Conservation (phyloP, 2,329 filamentous ascomycete genomes). For the Botryotinia narcissicola region DNA sequence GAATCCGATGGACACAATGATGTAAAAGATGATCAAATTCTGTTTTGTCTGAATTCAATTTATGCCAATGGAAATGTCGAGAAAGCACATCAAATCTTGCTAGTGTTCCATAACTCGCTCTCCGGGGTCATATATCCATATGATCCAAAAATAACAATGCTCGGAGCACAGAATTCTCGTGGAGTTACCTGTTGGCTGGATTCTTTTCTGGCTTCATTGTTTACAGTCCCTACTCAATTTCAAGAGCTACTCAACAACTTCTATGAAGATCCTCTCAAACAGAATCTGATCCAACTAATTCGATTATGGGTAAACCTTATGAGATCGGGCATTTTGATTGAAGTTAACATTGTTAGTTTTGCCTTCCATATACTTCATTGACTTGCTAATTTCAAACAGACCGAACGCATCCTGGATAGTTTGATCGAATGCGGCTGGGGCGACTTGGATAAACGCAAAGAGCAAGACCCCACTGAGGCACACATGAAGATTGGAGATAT, state of each 20-base stretch:
- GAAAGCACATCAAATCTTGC: constrained; percentile 71
- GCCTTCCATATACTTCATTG: background rate
- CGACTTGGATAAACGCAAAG: constrained; percentile 71
- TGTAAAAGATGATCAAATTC: constrained; percentile 60
- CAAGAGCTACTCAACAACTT: constrained; percentile 77
- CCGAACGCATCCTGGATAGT: constrained; percentile 76
- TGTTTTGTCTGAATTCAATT: constrained; percentile 58
- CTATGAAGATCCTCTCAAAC: constrained; percentile 68
- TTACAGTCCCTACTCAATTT: constrained; percentile 83
- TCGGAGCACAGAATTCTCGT: constrained; percentile 82
- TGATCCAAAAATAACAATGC: constrained; percentile 66
- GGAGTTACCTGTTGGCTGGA: constrained; percentile 95
- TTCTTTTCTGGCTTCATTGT: constrained; percentile 91
- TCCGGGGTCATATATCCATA: constrained; percentile 76
- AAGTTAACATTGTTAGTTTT: constrained; percentile 70
- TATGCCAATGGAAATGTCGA: constrained; percentile 69
- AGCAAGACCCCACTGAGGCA: constrained; percentile 94
- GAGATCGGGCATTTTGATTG: constrained; percentile 79
- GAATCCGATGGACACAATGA: constrained; percentile 51
- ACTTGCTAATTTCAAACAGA: constrained; percentile 49
- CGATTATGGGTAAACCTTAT: constrained; percentile 93
- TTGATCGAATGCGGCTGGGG: constrained; percentile 85
- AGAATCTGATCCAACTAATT: constrained; percentile 72
- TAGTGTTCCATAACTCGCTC: constrained; percentile 76
- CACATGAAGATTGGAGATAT: constrained; percentile 93